These are phyloP conservation scores for Saccharomyces kudriavzevii DNA, from an alignment of 805 yeast genomes.

Conservation along the genomic window DNA sequence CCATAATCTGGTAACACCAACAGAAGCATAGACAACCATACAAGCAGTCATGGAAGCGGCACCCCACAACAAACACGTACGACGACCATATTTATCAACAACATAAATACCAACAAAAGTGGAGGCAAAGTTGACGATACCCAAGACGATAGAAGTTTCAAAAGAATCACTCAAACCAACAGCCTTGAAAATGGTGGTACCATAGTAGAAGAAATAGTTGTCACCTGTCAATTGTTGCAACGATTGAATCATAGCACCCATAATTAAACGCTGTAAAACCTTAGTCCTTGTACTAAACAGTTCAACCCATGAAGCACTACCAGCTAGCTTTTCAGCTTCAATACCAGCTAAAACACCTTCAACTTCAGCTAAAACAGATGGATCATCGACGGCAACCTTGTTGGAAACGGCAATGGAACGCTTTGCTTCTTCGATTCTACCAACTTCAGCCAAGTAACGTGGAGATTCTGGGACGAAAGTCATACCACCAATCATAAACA, in stretches of 20 bases:
- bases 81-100: constrained; percentile 51
- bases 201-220: constrained; percentile 63
- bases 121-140: constrained; percentile 54
- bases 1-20: constrained; percentile 47
- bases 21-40: constrained; percentile 45
- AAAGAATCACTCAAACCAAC: constrained; percentile 55
- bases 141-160: constrained; percentile 52
- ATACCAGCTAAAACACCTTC: constrained; percentile 53
- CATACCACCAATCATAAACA: constrained; percentile 34
- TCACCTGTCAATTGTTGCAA: constrained; percentile 66
- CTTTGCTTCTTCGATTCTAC: constrained; percentile 54
- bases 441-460: constrained; percentile 53
- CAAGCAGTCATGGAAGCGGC: constrained; percentile 43
- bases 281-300: constrained; percentile 60
- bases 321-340: constrained; percentile 52
- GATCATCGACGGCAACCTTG: constrained; percentile 45
- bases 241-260: constrained; percentile 54
- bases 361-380: constrained; percentile 48
- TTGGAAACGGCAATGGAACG: constrained; percentile 50
- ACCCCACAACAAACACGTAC: constrained; percentile 42
- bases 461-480: constrained; percentile 72
- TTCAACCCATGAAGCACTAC: constrained; percentile 60
- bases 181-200: constrained; percentile 54
- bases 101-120: constrained; percentile 45
- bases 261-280: constrained; percentile 39